These are phyloP conservation scores for Lachnellula arida DNA, from an alignment of 2,329 filamentous ascomycete species.

Conservation along the genomic window DNA sequence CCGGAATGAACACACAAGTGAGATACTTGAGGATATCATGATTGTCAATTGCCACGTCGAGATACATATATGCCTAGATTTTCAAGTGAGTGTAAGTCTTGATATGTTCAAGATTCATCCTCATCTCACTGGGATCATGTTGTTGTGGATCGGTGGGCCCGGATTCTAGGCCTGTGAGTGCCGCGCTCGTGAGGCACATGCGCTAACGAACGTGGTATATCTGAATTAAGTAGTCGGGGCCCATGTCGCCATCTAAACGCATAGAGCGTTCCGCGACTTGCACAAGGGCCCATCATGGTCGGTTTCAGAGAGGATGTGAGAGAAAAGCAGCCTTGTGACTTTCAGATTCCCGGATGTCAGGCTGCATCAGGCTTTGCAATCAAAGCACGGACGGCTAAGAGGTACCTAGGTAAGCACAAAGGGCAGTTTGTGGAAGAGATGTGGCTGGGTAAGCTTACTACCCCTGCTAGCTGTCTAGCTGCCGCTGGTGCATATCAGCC, in stretches of 20 bases:
- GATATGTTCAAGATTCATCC: conserved; percentile 6
- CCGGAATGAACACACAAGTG: neutral
- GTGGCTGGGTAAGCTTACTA: neutral
- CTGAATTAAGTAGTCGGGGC: neutral
- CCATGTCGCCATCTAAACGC: neutral
- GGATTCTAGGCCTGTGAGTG: conserved; percentile 8
- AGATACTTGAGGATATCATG: neutral
- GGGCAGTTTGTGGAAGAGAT: neutral
- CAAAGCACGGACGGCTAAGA: neutral
- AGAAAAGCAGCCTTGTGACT: neutral
- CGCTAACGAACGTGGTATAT: neutral
- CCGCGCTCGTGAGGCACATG: neutral
- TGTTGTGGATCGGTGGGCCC: conserved; percentile 19
- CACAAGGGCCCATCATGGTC: neutral
- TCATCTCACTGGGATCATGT: conserved; percentile 7
- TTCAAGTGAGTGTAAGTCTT: conserved; percentile 2
- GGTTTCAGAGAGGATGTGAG: neutral
- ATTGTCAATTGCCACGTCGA: neutral
- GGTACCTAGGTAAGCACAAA: neutral
- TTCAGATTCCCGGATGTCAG: neutral
- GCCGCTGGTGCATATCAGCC: neutral
- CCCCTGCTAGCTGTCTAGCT: no score
- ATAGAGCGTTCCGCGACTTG: neutral
- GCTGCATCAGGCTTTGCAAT: neutral
- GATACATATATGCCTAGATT: conserved; percentile 7